These are phyloP conservation scores for Colletotrichum agaves DNA, from an alignment of 2,329 filamentous ascomycete species.

Conservation along the genomic window DNA sequence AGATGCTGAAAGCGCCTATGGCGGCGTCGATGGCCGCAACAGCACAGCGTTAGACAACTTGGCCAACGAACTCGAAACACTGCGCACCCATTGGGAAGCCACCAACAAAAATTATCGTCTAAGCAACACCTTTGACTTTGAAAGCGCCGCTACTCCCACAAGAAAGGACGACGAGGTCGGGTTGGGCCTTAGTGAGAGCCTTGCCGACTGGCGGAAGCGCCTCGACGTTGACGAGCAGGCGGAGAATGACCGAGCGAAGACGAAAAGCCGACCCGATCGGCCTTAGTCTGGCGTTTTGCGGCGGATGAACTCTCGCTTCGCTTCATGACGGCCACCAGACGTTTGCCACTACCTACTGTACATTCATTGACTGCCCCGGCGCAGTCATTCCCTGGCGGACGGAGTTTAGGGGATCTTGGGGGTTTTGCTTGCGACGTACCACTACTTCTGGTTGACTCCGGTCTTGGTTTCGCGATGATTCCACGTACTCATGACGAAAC, in stretches of 20 bases:
- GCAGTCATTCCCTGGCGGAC: conserved; percentile 5
- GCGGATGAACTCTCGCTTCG: conserved; percentile 39
- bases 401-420: conserved; percentile 25
- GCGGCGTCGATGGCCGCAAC: conserved; percentile 62
- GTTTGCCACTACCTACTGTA: conserved; percentile 30
- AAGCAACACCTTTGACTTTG: conserved; percentile 90
- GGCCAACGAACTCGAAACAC: conserved; percentile 89
- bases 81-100: conserved; percentile 93
- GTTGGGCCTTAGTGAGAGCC: conserved; percentile 72
- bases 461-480: conserved; percentile 37
- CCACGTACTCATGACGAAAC: conserved; percentile 39
- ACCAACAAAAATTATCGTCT: conserved; percentile 95
- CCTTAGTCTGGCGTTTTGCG: conserved; percentile 39
- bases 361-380: conserved; percentile 22
- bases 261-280: conserved; percentile 38
- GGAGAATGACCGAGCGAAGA: conserved; percentile 35
- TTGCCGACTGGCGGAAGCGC: conserved; percentile 84
- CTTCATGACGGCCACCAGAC: conserved; percentile 20
- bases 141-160: conserved; percentile 49
- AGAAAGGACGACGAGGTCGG: conserved; percentile 58
- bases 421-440: conserved; percentile 21
- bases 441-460: conserved; percentile 18
- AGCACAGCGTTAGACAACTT: conserved; percentile 85
- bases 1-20: conserved; percentile 72
- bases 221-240: conserved; percentile 66